A percentile compares a stretch with the other conserved stretches of the same genome.
Conservation (phyloP, 106 monocot genomes). For the Platanthera guangdongensis region DNA sequence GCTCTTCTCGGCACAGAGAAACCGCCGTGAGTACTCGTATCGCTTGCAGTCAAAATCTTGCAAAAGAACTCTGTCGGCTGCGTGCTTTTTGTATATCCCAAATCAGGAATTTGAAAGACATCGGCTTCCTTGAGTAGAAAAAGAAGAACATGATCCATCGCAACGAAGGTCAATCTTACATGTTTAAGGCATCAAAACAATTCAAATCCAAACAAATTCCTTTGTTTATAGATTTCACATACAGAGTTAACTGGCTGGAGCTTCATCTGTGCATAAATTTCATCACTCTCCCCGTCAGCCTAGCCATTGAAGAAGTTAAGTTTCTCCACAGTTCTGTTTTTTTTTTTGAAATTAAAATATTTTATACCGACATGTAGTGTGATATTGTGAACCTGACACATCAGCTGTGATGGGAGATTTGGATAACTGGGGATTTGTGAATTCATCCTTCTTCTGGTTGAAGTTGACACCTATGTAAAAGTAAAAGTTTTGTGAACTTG, state of each 20-base stretch:
- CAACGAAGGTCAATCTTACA: not conserved
- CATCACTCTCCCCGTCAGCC: slow-evolving; percentile 93
- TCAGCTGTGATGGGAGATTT: slow-evolving; percentile 66
- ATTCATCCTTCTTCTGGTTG: slow-evolving; percentile 55
- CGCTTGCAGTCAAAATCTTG: slow-evolving; percentile 92
- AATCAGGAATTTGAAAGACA: slow-evolving; percentile 62
- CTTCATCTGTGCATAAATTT: slow-evolving; percentile 89
- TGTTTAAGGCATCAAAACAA: not conserved
- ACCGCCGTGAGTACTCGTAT: slow-evolving; percentile 96
- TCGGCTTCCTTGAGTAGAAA: slow-evolving; percentile 54
- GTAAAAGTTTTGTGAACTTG: too few species aligned
- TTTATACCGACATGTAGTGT: slow-evolving; percentile 62
- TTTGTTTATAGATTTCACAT: slow-evolving; percentile 11
- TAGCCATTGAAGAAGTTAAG: slow-evolving; percentile 13
- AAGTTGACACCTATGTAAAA: slow-evolving; percentile 54
- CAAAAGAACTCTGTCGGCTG: slow-evolving; percentile 88
- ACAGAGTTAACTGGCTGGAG: slow-evolving; percentile 97
- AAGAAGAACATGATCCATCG: not conserved
- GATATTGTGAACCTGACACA: slow-evolving; percentile 80
- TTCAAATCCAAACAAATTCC: not conserved
- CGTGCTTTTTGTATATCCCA: slow-evolving; percentile 60
- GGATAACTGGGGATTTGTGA: slow-evolving; percentile 76
- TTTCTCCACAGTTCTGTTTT: not conserved
- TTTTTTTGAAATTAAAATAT: not conserved
- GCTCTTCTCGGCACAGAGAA: slow-evolving; percentile 92